phyloP scores from a whole-genome alignment of 2,329 filamentous ascomycete species.

The Aspergillus vadensis region DNA sequence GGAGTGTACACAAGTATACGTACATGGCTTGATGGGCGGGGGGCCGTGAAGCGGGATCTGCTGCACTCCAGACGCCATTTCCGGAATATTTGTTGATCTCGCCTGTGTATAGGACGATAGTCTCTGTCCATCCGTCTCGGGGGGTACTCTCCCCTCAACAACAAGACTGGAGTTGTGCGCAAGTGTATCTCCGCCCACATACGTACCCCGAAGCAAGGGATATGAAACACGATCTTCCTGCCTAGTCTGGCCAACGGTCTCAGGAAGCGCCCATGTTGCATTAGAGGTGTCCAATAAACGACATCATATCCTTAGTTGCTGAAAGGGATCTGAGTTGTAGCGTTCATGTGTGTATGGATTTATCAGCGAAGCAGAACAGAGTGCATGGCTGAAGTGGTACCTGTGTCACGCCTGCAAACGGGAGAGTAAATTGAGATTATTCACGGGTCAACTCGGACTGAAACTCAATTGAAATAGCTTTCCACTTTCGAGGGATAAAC shows the following conservation, averaged over 20 bases:
- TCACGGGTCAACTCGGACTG: too few relatives aligned
- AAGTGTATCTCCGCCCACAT: not conserved
- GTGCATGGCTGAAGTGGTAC: not conserved
- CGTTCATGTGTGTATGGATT: not conserved
- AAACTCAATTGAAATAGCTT: not conserved
- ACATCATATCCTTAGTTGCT: not conserved
- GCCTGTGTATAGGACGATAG: too few relatives aligned
- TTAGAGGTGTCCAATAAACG: constrained; percentile 7
- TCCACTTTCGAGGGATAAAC: not conserved
- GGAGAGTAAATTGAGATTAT: not conserved
- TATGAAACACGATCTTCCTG: constrained; percentile 21
- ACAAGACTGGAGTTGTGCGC: constrained; percentile 9
- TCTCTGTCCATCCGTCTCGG: too few relatives aligned
- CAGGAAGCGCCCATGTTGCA: constrained; percentile 16
- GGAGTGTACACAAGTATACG: not conserved
- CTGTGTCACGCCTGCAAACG: not conserved
- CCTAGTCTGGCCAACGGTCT: constrained; percentile 12
- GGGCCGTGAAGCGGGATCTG: not conserved
- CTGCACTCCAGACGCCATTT: constrained; percentile 17
- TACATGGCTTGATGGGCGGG: not conserved
- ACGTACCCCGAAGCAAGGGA: constrained; percentile 25
- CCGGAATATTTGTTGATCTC: not conserved
- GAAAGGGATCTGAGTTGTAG: not conserved
- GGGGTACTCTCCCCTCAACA: not conserved
- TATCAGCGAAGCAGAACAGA: not conserved